Evolutionary conservation across 73 alveolate genomes (phyloP), one percentile per base, ranked within the genome.

Genomic region (Chromera velia): DNA sequence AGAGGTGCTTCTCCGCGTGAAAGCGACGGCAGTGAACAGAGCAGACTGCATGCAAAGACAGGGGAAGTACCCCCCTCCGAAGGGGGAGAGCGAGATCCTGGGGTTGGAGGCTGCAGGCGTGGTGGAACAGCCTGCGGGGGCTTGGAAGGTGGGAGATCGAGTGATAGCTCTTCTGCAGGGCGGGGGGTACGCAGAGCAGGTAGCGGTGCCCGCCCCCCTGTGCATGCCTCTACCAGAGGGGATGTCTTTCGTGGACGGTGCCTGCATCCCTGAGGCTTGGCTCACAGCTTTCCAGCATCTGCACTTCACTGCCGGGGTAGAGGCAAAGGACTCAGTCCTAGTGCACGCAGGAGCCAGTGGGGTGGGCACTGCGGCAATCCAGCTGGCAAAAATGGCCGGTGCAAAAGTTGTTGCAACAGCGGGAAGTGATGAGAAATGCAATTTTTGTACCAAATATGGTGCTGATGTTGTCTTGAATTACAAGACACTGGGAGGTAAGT

Each of bases 321-420:
- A 75, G 49, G 77, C 26, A 45, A 88, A 74, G 18, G 89, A 82
- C 4, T 68, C 79, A 0, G 91, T 77, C 17, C 72, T 89, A 9
- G 82, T 89, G 62, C 92, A 87, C 66, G 95, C 95, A 7, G 95
- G 88, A 19, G 95, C 95, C 0, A 66, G 89, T 22, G 95, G 95
- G 27, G 90, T 89, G 29, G 95, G 95, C 18, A 81, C 88, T 17
- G 83, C 91, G 28, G 63, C 81, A 70, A 89, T 89, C 48, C 88
- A 89, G 77, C 75, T 89, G 19, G 87, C 91, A 72, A 87, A 86
- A 77, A 29, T 28, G 45, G 45, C 74, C 29, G 92, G 92, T 0
- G 82, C 84, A 17, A 34, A 22, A 0, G 81, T 76, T 13, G 75
- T 87, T 33, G 91, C 92, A 0, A 88, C 90, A 1, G 49, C 88